phyloP scores from a whole-genome alignment of 331 rosid species.

The Pyracantha coccinea region DNA sequence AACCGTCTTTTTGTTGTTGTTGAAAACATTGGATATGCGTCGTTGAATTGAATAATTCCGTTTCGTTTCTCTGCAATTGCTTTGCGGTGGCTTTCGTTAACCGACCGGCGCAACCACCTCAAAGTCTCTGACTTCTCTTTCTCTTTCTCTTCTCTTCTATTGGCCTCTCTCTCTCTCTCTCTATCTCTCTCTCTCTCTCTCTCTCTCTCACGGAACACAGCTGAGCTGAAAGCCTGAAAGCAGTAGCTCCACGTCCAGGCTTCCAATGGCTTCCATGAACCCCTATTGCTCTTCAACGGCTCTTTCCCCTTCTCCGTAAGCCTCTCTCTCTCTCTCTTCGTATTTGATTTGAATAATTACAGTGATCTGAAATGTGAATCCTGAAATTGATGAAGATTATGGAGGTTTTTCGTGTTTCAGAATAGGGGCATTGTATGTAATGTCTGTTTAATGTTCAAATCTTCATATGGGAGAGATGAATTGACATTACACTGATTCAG shows the following conservation, averaged over 20 bases:
- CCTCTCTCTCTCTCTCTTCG: neutral
- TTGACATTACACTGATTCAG: neutral
- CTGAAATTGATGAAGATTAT: neutral
- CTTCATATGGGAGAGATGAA: neutral
- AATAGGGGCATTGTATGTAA: too few relatives aligned
- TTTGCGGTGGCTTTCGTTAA: neutral
- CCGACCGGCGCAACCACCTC: neutral
- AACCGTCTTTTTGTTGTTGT: too few relatives aligned
- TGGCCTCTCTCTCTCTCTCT: too few relatives aligned
- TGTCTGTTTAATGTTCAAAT: too few relatives aligned
- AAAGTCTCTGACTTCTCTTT: neutral
- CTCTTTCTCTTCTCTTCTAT: neutral
- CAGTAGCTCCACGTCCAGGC: neutral
- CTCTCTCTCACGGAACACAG: neutral
- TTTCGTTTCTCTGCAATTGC: neutral
- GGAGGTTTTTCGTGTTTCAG: neutral
- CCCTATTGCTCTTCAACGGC: neutral
- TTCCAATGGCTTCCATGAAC: neutral
- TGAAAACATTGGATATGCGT: too few relatives aligned
- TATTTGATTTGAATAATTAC: neutral
- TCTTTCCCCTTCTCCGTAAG: neutral
- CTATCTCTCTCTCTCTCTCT: neutral
- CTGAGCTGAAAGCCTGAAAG: neutral
- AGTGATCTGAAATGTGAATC: neutral
- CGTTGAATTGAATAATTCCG: too few relatives aligned